Evolutionary conservation across 257 asterid genomes (phyloP), one percentile per base, ranked within the genome.

Genomic region (Linaria vulgaris): DNA sequence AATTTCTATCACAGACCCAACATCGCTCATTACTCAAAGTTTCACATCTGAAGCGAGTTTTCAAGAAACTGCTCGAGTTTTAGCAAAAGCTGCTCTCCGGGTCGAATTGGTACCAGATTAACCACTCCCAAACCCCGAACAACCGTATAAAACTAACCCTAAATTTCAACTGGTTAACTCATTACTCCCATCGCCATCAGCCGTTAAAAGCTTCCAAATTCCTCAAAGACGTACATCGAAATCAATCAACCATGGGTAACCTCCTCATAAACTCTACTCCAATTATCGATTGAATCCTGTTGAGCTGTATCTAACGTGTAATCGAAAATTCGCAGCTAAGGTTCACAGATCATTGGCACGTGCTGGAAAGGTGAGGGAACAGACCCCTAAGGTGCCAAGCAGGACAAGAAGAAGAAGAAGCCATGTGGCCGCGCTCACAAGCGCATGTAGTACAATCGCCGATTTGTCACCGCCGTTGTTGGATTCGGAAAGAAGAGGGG

Each of bases 291-390:
- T 62, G 9, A 27, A 27, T 27, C 1, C 5, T 34, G 14, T 11
- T 12, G 47, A 16, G 15, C 17, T 12, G 6, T 14, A 63, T 59
- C 19, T 38, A 31, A 57, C 39, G 7, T 30, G 60, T 30, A 0
- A 4, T 0, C 6, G 50, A 66, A 50, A 13, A 5, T 17, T 44
- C 51, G 57, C 81, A 84, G 96, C 96, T 66, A 90, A 88, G 94
- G 96, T 90, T 9, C 97, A 90, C 82, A 96, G 97, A 66, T 90
- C 97, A 12, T 76, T 90, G 73, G 97, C 97, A 47, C 96, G 97
- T 64, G 97, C 97, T 25, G 96, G 96, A 9, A 90, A 87, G 87
- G 97, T 90, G 43, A 87, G 95, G 62, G 95, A 95, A 0, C 96
- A 90, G 70, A 90, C 97, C 2, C 97, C 96, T 0, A 90, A 87